Conservation (phyloP, 2,329 filamentous ascomycete species). For the Elsinoe perseae region DNA sequence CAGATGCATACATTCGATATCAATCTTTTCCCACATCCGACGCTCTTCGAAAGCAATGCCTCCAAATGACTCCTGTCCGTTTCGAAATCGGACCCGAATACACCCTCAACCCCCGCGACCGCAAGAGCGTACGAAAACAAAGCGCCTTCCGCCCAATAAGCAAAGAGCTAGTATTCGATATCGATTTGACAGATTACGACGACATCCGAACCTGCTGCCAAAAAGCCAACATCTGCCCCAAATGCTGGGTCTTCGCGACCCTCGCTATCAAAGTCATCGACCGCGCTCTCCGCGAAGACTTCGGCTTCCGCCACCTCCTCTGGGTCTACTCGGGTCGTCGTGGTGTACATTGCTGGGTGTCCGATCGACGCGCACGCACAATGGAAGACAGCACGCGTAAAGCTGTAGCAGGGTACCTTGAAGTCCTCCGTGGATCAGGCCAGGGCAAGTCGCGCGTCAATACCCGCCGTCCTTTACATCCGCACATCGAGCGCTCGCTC, state of each 20-base stretch:
- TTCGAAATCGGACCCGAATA: constrained; percentile 99
- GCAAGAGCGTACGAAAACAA: constrained; percentile 75
- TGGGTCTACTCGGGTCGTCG: constrained; percentile 98
- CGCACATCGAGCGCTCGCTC: constrained; percentile 80
- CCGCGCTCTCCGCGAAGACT: constrained; percentile 78
- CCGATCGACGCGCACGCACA: constrained; percentile 74
- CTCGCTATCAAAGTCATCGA: constrained; percentile 97
- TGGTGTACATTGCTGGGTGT: constrained; percentile 97
- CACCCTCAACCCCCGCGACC: constrained; percentile 83
- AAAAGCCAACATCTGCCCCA: constrained; percentile 84
- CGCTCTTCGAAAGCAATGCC: constrained; percentile 78
- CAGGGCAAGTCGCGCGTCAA: constrained; percentile 85
- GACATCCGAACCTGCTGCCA: constrained; percentile 91
- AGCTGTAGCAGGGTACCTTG: constrained; percentile 81
- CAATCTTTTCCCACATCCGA: constrained; percentile 67
- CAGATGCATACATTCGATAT: constrained; percentile 87
- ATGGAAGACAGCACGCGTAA: constrained; percentile 81
- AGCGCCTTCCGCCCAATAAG: constrained; percentile 76
- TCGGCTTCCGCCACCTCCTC: constrained; percentile 92
- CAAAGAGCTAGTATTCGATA: constrained; percentile 98
- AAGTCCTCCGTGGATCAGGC: constrained; percentile 78
- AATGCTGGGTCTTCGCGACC: constrained; percentile 95
- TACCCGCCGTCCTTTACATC: constrained; percentile 74
- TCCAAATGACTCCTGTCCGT: constrained; percentile 79
- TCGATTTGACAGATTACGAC: constrained; percentile 98